Base-by-base conservation (phyloP, 2,329 filamentous ascomycete species). In the Helminthosporium solani region DNA sequence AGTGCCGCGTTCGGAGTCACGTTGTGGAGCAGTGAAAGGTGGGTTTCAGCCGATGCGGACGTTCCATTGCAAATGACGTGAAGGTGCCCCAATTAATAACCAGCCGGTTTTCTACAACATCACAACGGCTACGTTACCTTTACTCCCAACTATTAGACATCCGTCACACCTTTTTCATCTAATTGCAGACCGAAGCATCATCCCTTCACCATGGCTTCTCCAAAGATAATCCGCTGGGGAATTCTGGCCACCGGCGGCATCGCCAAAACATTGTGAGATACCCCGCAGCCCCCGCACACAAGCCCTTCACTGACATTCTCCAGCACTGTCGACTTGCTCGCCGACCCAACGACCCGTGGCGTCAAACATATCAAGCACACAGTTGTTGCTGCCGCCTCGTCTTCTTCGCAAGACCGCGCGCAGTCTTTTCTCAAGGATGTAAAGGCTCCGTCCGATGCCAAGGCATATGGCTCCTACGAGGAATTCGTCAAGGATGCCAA, bases 301-400 rank as follows among this genome's bases (percentile, higher is more conserved):
- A 18, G 33, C 37, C 42, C 57, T 7, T 52, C 21, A 40, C 35
- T 49, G 19, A 48, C 40, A 14, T 9, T 33, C 37, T 25, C 25
- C 46, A 67, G 64, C 73, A 81, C 84, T 61, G 85, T 85, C 70
- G 90, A 95, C 65, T 80, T 96, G 40, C 83, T 91, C 54, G 80
- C 82, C 49, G 84, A 92, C 70, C 86, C 90, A 14, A 75, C 79
- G 33, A 76, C 77, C 38, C 87, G 90, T 56, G 80, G 79, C 40
- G 86, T 87, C 42, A 73, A 76, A 48, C 87, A 95, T 58, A 78
- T 95, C 52, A 79, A 80, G 45, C 90, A 96, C 73, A 82, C 84
- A 58, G 80, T 95, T 38, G 82, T 85, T 16, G 90, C 89, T 18
- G 90, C 87, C 5, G 87, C 89, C 18, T 94, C 89, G 1, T 94